A percentile compares a stretch with the other conserved stretches of the same genome.
phyloP scores from a whole-genome alignment of 2,329 filamentous ascomycete genomes.

The Hypoxylon sp. region DNA sequence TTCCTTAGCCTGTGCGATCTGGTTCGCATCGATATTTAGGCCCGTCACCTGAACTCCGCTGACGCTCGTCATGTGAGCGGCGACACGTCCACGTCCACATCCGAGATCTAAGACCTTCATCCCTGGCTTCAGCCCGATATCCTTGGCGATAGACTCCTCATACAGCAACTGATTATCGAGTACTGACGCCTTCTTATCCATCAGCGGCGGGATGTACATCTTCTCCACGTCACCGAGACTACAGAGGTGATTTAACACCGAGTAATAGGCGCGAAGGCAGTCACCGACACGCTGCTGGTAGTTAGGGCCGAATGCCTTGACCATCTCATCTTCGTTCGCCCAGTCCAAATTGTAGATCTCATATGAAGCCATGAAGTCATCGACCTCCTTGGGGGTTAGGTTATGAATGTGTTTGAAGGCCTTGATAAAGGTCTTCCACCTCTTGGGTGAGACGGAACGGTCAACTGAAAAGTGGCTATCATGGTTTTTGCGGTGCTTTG shows the following conservation, averaged over 20 bases:
- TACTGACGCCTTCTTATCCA: conserved; percentile 65
- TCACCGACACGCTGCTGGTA: conserved; percentile 67
- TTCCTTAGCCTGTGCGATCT: conserved; percentile 55
- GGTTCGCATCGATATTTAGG: conserved; percentile 69
- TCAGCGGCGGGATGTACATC: conserved; percentile 70
- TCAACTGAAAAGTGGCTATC: conserved; percentile 53
- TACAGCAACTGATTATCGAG: conserved; percentile 68
- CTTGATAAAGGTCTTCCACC: conserved; percentile 65
- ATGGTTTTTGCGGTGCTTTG: conserved; percentile 32
- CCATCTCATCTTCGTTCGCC: conserved; percentile 65
- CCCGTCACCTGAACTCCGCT: conserved; percentile 65
- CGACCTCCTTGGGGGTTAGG: conserved; percentile 65
- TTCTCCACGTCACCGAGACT: conserved; percentile 70
- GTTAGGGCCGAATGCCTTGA: conserved; percentile 62
- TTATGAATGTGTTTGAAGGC: conserved; percentile 66
- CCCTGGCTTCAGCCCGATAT: conserved; percentile 62
- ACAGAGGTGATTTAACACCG: conserved; percentile 68
- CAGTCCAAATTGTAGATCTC: conserved; percentile 71
- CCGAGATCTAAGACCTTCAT: conserved; percentile 66
- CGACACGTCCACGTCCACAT: conserved; percentile 67
- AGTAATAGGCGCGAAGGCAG: conserved; percentile 67
- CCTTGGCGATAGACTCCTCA: conserved; percentile 64
- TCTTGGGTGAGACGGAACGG: conserved; percentile 63
- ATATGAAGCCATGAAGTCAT: conserved; percentile 70
- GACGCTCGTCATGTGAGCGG: conserved; percentile 66